Base-by-base conservation (phyloP, 225 moss, liverwort and hornwort species). In the Climacium dendroides region DNA sequence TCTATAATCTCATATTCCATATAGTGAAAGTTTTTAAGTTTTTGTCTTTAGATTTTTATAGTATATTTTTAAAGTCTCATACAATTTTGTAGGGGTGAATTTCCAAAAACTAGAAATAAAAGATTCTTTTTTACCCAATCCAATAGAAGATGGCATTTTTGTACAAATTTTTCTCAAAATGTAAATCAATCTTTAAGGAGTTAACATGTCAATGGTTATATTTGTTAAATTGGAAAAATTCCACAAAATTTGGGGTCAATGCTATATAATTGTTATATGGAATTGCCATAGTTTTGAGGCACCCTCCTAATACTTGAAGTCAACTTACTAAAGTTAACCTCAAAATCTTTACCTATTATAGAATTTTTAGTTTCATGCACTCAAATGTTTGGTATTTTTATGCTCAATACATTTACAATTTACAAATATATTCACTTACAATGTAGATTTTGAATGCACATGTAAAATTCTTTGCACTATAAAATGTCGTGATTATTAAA, bases 181-280 rank as follows among this genome's bases (percentile, higher is more conserved):
- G 6, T 47, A 47, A 0, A 1, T 30, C 18, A 47, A 48, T 47
- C 11, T 22, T 73, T 11, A 16, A 29, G 0, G 1, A 74, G 0
- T 48, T 11, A 48, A 4, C 19, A 48, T 19, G 19, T 4, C 1
- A 30, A 19, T 48, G 32, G 11, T 7, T 12, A 12, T 30, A 19
- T 11, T 74, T 48, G 19, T 32, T 7, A 30, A 32, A 48, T 74
- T 74, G 2, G 4, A 30, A 74, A 74, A 32, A 48, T 74, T 74
- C 16, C 2, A 48, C 30, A 30, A 74, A 47, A 11, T 74, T 45
- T 45, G 17, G 19, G 0, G 19, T 47, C 30, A 25, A 73, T 48
- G 3, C 7, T 6, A 30, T 18, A 30, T 73, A 2, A 0, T 30
- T 47, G 4, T 47, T 30, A 10, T 7, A 73, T 29, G 3, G 2